Evolutionary conservation across 305 asterid species (phyloP), one percentile per base, ranked within the genome.

Genomic region (Lippia alba): DNA sequence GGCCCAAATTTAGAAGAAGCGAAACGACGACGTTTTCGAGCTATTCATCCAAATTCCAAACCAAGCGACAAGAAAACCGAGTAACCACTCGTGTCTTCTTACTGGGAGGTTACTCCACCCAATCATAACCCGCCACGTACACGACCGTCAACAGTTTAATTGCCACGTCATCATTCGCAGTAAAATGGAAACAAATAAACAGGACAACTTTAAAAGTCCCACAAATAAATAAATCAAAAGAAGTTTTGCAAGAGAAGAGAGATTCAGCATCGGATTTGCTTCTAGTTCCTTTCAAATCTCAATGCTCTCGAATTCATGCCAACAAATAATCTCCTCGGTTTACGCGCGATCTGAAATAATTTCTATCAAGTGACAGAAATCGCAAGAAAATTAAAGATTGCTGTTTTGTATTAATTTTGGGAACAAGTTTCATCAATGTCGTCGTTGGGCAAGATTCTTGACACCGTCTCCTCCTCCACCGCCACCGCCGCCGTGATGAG

Each of bases 161-260:
- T 49, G 80, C 79, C 83, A 79, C 80, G 74, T 79, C 76, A 79
- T 50, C 32, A 61, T 8, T 61, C 1, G 6, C 12, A 12, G 1
- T 56, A 9, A 48, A 60, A 73, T 34, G 36, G 6, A 48, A 9
- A 16, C 53, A 24, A 59, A 60, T 60, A 63, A 49, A 16, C 30
- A 32, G 34, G 15, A 56, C 18, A 8, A 50, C 45, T 17, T 61
- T 56, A 12, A 3, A 70, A 44, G 48, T 12, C 57, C 51, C 56
- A 17, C 6, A 46, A 19, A 60, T 58, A 17, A 53, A 74, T 61
- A 12, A 53, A 7, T 1, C 48, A 16, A 50, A 69, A 61, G 61
- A 78, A 68, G 58, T 67, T 48, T 49, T 58, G 70, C 65, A 65
- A 41, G 63, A 41, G 45, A 8, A 58, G 58, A 20, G 6, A 61